Conservation (phyloP, 257 asterid species). For the Penstemon barbatus region DNA sequence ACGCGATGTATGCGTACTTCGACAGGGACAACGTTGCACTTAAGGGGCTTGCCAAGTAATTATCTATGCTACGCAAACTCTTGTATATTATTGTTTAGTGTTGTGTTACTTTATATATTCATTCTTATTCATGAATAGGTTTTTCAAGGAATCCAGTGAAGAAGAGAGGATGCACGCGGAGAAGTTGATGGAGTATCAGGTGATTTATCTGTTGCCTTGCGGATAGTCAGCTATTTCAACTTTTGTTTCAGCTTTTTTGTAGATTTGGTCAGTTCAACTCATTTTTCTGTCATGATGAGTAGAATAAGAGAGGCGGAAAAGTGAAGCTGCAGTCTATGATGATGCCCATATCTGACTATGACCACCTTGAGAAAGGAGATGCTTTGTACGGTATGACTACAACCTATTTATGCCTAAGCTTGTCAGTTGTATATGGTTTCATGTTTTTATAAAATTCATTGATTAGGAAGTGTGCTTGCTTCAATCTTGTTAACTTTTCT, state of each 20-base stretch:
- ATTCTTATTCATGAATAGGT: slow-evolving; percentile 22
- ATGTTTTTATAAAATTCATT: not conserved
- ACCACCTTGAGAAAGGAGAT: slow-evolving; percentile 37
- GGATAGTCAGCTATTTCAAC: not conserved
- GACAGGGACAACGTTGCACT: slow-evolving; percentile 70
- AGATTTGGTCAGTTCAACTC: not conserved
- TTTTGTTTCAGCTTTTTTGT: not conserved
- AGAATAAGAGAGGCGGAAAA: slow-evolving; percentile 41
- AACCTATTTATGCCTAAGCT: not conserved
- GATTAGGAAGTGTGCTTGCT: not conserved
- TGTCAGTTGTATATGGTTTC: not conserved
- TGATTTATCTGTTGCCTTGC: slow-evolving; percentile 3
- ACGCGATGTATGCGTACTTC: slow-evolving; percentile 66
- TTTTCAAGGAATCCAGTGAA: slow-evolving; percentile 53
- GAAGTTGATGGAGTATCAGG: slow-evolving; percentile 56
- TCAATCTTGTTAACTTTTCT: not conserved
- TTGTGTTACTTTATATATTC: not conserved
- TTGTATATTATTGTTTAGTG: not conserved
- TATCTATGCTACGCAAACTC: not conserved
- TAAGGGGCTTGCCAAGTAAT: slow-evolving; percentile 61
- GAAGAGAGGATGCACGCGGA: slow-evolving; percentile 53
- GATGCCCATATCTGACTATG: slow-evolving; percentile 34
- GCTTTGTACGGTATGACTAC: slow-evolving; percentile 33
- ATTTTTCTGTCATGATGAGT: not conserved
- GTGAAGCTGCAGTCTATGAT: slow-evolving; percentile 32